Evolutionary conservation across 1,284 basidiomycete species (phyloP).

Genomic region (Cerioporus squamosus): DNA sequence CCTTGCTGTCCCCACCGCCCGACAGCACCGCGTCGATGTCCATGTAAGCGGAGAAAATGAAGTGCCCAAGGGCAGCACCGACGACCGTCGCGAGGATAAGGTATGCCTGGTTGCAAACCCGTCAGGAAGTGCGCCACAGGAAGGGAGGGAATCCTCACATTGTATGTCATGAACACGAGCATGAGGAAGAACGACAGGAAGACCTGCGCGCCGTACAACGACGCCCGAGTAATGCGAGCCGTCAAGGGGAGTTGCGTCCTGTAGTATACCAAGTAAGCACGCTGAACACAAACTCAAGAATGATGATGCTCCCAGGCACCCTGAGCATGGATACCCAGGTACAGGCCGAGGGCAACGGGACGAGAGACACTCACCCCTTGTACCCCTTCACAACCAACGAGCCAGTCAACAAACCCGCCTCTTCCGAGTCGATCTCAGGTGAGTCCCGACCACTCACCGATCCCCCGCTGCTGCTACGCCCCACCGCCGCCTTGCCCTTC

Average conservation of each 20-base stretch:
- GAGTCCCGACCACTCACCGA: conserved; percentile 47
- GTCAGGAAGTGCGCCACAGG: neutral
- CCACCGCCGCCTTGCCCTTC: conserved; percentile 45
- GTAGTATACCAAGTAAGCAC: conserved; percentile 11
- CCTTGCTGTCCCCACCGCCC: conserved; percentile 49
- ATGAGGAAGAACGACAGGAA: conserved; percentile 86
- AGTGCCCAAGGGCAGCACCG: conserved; percentile 77
- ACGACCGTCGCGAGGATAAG: conserved; percentile 74
- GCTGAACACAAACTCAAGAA: neutral
- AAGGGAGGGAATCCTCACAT: conserved; percentile 50
- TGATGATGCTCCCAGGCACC: neutral
- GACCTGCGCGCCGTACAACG: conserved; percentile 67
- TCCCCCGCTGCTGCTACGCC: conserved; percentile 15
- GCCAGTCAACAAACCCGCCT: conserved; percentile 58
- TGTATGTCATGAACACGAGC: conserved; percentile 90
- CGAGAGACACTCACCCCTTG: conserved; percentile 51
- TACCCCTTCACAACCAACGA: conserved; percentile 39
- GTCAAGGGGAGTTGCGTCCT: conserved; percentile 54
- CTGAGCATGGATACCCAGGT: neutral
- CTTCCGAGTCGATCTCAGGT: conserved; percentile 51
- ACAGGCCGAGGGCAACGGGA: neutral
- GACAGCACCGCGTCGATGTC: conserved; percentile 60
- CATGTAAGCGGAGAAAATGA: conserved; percentile 63
- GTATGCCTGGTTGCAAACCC: conserved; percentile 59
- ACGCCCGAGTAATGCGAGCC: conserved; percentile 60